Percentiles rank a stretch among this genome's conserved stretches.
These are phyloP conservation scores for Kodamaea jinghongensis DNA, from an alignment of 805 yeast species.

Conservation along the genomic window DNA sequence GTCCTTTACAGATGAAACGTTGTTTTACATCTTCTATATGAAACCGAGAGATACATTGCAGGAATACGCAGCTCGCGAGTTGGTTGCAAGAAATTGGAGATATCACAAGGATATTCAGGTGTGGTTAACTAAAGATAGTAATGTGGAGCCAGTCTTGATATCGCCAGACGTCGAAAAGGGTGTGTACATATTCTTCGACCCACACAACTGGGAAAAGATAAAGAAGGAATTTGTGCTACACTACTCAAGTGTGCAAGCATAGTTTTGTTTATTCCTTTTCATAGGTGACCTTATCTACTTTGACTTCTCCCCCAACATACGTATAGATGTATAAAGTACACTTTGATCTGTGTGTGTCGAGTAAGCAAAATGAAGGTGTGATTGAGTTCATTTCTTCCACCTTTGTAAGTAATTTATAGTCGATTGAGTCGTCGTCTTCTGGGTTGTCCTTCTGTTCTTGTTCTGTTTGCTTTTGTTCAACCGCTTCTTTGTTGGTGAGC, in stretches of 20 bases:
- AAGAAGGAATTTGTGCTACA: conserved; percentile 62
- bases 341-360: conserved; percentile 77
- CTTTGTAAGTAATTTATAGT: conserved; percentile 13
- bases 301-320: conserved; percentile 73
- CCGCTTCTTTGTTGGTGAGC: conserved; percentile 6
- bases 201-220: conserved; percentile 93
- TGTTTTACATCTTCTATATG: conserved; percentile 90
- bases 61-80: conserved; percentile 88
- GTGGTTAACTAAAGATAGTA: conserved; percentile 94
- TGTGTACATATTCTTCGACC: conserved; percentile 90
- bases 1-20: conserved; percentile 82
- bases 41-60: conserved; percentile 91
- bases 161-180: conserved; percentile 89
- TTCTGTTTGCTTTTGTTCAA: neutral
- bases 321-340: conserved; percentile 87
- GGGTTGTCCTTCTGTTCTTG: conserved; percentile 16
- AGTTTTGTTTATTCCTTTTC: conserved; percentile 10
- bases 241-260: conserved; percentile 38
- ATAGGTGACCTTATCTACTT: conserved; percentile 76
- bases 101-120: conserved; percentile 93
- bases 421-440: conserved; percentile 9
- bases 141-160: conserved; percentile 77
- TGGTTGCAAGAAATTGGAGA: conserved; percentile 93
- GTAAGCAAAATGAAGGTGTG: conserved; percentile 84
- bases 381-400: conserved; percentile 18